These are phyloP conservation scores for Debaryomyces coudertii DNA, from an alignment of 1,139 yeast species.

Conservation along the genomic window DNA sequence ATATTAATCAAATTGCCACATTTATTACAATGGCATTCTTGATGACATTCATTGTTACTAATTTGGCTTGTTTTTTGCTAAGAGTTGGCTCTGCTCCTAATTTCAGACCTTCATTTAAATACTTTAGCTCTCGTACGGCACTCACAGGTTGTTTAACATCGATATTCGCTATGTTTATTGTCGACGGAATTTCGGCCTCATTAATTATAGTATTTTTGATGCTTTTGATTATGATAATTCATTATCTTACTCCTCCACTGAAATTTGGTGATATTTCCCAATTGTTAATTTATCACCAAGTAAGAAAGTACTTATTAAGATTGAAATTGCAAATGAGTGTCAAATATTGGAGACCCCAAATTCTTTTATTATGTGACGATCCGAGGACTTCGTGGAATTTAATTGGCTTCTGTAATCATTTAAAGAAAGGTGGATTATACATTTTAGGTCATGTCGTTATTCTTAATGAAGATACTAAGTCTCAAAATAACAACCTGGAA, in stretches of 20 bases:
- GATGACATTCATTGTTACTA: constrained; percentile 93
- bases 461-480: constrained; percentile 46
- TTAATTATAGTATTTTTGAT: constrained; percentile 68
- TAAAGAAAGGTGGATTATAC: constrained; percentile 93
- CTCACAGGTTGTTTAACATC: constrained; percentile 71
- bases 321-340: constrained; percentile 85
- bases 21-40: constrained; percentile 95
- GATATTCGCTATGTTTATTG: constrained; percentile 86
- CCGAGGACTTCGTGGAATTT: constrained; percentile 91
- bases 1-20: constrained; percentile 91
- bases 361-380: constrained; percentile 80
- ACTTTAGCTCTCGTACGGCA: constrained; percentile 83
- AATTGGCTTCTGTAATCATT: constrained; percentile 90
- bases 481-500: constrained; percentile 22
- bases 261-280: constrained; percentile 98
- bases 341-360: constrained; percentile 97
- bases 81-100: constrained; percentile 94
- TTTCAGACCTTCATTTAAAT: constrained; percentile 90
- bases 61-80: constrained; percentile 86
- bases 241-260: constrained; percentile 89
- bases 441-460: constrained; percentile 89
- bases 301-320: constrained; percentile 81
- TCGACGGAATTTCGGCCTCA: constrained; percentile 87
- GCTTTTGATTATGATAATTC: constrained; percentile 73
- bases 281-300: constrained; percentile 91